Evolutionary conservation across 2,329 filamentous ascomycete species (phyloP).

Genomic region (Xylaria polymorpha): DNA sequence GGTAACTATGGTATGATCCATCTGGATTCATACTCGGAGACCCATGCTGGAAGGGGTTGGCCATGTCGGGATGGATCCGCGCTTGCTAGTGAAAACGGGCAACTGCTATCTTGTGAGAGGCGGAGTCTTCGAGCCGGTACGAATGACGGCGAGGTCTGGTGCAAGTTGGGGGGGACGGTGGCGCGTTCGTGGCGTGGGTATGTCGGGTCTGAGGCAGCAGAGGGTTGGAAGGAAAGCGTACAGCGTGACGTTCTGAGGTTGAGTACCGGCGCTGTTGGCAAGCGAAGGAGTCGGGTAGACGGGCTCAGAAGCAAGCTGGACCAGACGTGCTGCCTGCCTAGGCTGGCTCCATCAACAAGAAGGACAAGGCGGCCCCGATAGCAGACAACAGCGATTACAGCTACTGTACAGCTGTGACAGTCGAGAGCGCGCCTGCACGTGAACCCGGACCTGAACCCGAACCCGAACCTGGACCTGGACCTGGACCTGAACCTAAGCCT

Average conservation of each 20-base stretch:
- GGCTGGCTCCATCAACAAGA: conserved; percentile 27
- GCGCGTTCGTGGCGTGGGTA: conserved; percentile 13
- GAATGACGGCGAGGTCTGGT: not conserved
- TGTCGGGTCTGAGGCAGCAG: conserved; percentile 8
- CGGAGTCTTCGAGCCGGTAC: not conserved
- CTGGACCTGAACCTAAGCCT: not conserved
- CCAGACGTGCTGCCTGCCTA: conserved; percentile 7
- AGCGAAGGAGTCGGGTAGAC: not conserved
- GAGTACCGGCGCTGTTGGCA: conserved; percentile 1
- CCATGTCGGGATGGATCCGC: conserved; percentile 51
- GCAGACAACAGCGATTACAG: not conserved
- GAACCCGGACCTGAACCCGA: not conserved
- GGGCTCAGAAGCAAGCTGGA: conserved; percentile 15
- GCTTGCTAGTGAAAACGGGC: conserved; percentile 21
- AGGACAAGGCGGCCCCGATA: not conserved
- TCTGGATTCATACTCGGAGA: conserved; percentile 52
- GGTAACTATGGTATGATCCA: conserved; percentile 48
- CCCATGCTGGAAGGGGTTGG: conserved; percentile 57
- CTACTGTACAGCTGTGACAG: not conserved
- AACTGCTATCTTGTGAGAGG: conserved; percentile 10
- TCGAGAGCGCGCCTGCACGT: conserved; percentile 2
- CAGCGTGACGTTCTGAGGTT: not conserved
- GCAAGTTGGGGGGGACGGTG: not conserved
- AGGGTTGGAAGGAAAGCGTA: not conserved
- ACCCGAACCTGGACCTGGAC: not conserved